phyloP scores from a whole-genome alignment of 2,329 filamentous ascomycete genomes.

The Hysterium pulicare region DNA sequence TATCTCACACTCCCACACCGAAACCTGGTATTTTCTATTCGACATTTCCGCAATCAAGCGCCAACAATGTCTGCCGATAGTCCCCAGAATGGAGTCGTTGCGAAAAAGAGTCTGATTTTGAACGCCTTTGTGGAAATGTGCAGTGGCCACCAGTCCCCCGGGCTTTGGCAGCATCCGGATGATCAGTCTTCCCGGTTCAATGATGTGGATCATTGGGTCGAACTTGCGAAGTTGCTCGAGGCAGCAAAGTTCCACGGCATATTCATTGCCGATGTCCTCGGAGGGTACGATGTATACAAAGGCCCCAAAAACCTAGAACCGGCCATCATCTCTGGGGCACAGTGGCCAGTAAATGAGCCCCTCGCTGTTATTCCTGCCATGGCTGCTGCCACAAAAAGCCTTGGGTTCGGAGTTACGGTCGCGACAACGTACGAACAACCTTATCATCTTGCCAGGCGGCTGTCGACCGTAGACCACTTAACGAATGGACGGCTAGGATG shows the following conservation, averaged over 20 bases:
- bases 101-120: conserved; percentile 39
- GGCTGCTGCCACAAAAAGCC: conserved; percentile 63
- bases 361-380: conserved; percentile 59
- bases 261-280: conserved; percentile 49
- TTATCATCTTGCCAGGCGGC: conserved; percentile 59
- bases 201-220: conserved; percentile 35
- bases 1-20: too few species aligned
- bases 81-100: conserved; percentile 1
- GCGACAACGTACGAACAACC: conserved; percentile 62
- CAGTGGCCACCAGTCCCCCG: conserved; percentile 45
- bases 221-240: conserved; percentile 38
- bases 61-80: conserved; percentile 4
- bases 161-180: conserved; percentile 62
- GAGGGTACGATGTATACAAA: conserved; percentile 64
- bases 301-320: conserved; percentile 51
- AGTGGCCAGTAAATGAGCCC: conserved; percentile 65
- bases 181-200: conserved; percentile 60
- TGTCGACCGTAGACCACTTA: conserved; percentile 61
- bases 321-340: conserved; percentile 56
- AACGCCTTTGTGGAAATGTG: conserved; percentile 45
- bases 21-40: too few species aligned
- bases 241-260: conserved; percentile 39
- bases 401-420: conserved; percentile 61
- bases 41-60: too few species aligned
- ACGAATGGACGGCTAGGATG: conserved; percentile 60